Evolutionary conservation across 805 yeast species (phyloP), one percentile per base, ranked within the genome.

Genomic region (Candida xiaguanensis): DNA sequence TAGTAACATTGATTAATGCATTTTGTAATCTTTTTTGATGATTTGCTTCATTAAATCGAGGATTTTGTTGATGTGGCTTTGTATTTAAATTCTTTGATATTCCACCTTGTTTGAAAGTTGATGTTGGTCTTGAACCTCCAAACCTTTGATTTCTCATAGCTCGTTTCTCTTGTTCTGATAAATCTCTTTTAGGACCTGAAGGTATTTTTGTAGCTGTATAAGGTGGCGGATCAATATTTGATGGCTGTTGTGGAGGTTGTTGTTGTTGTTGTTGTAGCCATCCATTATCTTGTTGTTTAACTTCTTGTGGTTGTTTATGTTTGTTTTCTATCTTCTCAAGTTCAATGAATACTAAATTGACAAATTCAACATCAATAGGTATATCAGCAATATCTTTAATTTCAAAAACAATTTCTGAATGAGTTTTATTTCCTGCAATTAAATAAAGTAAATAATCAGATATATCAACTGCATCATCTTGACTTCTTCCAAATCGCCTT

Each of bases 381-480:
- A 75, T 73, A 39, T 82, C 83, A 45, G 82, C 78, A 36, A 84
- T 63, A 31, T 77, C 74, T 25, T 75, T 65, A 22, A 85, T 69
- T 52, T 85, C 93, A 14, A 61, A 62, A 14, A 74, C 71, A 25
- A 84, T 80, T 38, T 80, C 84, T 13, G 67, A 70, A 9, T 82
- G 74, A 5, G 78, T 63, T 51, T 82, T 78, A 49, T 82, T 80
- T 48, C 82, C 82, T 11, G 82, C 80, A 44, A 85, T 81, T 57
- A 85, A 65, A 31, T 83, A 73, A n/a, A 80, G 72, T 41, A 85
- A 78, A 52, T 76, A 85, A 58, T 85, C 93, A 11, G 93, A 85
- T 30, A 82, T 80, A 49, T 80, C 82, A 32, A 51, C 60, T 15
- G 74, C 71, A 42, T 68, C 74, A 33, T 66, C 72, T 5, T 56